Conservation (phyloP, 2,329 filamentous ascomycete species). For the Periconia sp. region DNA sequence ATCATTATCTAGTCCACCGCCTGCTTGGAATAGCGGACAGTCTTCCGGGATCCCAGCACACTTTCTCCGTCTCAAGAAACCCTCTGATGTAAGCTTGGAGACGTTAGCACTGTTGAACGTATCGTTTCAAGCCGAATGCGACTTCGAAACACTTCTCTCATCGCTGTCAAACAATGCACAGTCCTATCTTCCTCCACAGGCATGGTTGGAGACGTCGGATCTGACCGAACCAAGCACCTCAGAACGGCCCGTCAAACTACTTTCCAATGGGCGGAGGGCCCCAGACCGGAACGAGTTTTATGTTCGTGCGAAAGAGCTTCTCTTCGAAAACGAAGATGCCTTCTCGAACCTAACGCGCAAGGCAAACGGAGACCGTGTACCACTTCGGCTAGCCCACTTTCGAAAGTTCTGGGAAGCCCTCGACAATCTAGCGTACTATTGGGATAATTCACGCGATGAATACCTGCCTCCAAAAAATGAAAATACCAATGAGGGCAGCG, state of each 20-base stretch:
- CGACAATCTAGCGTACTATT: slow-evolving; percentile 66
- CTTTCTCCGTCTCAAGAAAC: slow-evolving; percentile 49
- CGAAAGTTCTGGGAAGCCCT: slow-evolving; percentile 67
- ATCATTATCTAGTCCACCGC: slow-evolving; percentile 26
- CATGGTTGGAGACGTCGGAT: slow-evolving; percentile 37
- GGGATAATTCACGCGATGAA: slow-evolving; percentile 65
- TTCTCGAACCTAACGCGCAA: slow-evolving; percentile 62
- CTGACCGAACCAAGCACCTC: slow-evolving; percentile 35
- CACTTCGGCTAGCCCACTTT: slow-evolving; percentile 60
- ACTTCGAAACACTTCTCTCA: slow-evolving; percentile 48
- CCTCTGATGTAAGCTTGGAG: slow-evolving; percentile 47
- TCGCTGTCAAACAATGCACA: slow-evolving; percentile 37
- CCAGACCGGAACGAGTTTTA: slow-evolving; percentile 58
- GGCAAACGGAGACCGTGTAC: slow-evolving; percentile 51
- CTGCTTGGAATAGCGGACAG: slow-evolving; percentile 41
- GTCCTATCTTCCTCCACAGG: slow-evolving; percentile 47
- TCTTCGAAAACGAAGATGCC: slow-evolving; percentile 61
- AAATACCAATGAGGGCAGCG: slow-evolving; percentile 7
- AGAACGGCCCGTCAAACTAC: slow-evolving; percentile 32
- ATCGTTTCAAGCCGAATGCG: slow-evolving; percentile 42
- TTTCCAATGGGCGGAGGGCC: slow-evolving; percentile 58
- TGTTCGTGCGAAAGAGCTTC: slow-evolving; percentile 57
- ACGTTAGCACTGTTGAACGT: slow-evolving; percentile 53
- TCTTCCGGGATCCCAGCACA: slow-evolving; percentile 52
- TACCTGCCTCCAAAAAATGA: slow-evolving; percentile 51